phyloP scores from a whole-genome alignment of 768 basidiomycete genomes.

The Naganishia vishniacii region DNA sequence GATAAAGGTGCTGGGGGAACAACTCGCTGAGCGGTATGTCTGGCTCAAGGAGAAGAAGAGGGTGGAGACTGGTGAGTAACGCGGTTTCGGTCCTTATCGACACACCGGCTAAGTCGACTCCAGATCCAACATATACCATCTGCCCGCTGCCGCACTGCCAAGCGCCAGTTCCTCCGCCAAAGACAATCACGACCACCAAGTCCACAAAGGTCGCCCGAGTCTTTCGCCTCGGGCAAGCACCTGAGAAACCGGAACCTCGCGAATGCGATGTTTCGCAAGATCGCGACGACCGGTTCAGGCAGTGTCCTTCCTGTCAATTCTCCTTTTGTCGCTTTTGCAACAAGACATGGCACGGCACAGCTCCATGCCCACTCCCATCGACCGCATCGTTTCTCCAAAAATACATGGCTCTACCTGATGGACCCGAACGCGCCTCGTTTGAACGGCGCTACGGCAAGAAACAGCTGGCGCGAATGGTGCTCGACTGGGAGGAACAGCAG shows the following conservation, averaged over 20 bases:
- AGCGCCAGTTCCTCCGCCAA: conserved; percentile 62
- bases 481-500: conserved; percentile 64
- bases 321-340: conserved; percentile 79
- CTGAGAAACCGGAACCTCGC: conserved; percentile 30
- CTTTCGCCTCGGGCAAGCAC: conserved; percentile 15
- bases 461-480: conserved; percentile 61
- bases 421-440: conserved; percentile 54
- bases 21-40: conserved; percentile 65
- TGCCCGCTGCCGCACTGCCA: conserved; percentile 80
- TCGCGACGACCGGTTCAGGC: conserved; percentile 67
- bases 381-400: conserved; percentile 63
- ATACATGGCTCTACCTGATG: conserved; percentile 60
- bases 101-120: neutral
- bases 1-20: conserved; percentile 62
- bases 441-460: conserved; percentile 63
- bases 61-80: conserved; percentile 63
- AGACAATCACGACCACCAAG: neutral
- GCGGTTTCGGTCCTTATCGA: neutral
- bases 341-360: conserved; percentile 80
- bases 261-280: conserved; percentile 55
- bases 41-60: conserved; percentile 68
- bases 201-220: conserved; percentile 5
- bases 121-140: conserved; percentile 71
- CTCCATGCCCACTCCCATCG: conserved; percentile 63
- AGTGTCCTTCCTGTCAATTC: conserved; percentile 65